A percentile compares a stretch with the other conserved stretches of the same genome.
These are phyloP conservation scores for Cladorrhinum samala DNA, from an alignment of 495 filamentous ascomycete species.

Conservation along the genomic window DNA sequence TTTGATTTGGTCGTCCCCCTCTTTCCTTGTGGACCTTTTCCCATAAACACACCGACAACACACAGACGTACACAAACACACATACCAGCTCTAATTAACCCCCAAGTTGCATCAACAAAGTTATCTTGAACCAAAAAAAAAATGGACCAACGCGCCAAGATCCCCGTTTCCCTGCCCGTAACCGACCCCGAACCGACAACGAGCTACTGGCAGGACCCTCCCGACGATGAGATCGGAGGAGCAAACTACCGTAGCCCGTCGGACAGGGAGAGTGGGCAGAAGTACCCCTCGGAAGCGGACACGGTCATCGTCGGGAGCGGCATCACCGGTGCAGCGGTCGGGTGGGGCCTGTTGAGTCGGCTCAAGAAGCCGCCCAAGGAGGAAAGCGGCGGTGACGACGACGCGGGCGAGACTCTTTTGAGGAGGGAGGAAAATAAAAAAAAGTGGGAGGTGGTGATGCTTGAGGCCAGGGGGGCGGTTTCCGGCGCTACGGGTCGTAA, in stretches of 20 bases:
- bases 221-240: slow-evolving; percentile 50
- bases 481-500: neutral
- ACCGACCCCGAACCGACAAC: slow-evolving; percentile 47
- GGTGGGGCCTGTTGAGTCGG: slow-evolving; percentile 52
- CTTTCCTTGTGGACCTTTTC: too few relatives aligned
- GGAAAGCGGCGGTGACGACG: too few relatives aligned
- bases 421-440: neutral
- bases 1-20: too few relatives aligned
- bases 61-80: too few relatives aligned
- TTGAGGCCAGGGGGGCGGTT: neutral
- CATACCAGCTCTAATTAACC: too few relatives aligned
- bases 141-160: slow-evolving; percentile 42
- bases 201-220: slow-evolving; percentile 67
- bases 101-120: too few relatives aligned
- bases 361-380: too few relatives aligned
- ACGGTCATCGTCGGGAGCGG: slow-evolving; percentile 65
- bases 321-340: slow-evolving; percentile 58
- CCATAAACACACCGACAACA: too few relatives aligned
- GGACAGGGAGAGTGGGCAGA: too few relatives aligned
- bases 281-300: too few relatives aligned
- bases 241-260: slow-evolving; percentile 44
- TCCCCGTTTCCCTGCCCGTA: slow-evolving; percentile 45
- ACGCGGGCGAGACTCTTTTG: too few relatives aligned
- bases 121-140: neutral
- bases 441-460: neutral